Evolutionary conservation across 1,139 yeast species (phyloP).

Genomic region (Protomyces lactucae-debilis): DNA sequence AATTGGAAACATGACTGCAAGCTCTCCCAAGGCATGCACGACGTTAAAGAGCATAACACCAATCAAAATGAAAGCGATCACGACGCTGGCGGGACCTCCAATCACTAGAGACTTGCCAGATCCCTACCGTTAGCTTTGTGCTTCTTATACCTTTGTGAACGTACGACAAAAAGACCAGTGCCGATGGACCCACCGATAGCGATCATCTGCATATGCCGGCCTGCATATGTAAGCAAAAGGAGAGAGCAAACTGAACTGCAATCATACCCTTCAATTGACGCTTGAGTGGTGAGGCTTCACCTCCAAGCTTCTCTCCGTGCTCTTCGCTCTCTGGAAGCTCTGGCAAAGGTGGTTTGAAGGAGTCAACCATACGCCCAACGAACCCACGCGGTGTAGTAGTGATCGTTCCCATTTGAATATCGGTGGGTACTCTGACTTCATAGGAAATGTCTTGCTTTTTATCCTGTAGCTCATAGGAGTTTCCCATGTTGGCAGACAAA

Average conservation of each 20-base stretch:
- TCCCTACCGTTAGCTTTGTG: constrained; percentile 51
- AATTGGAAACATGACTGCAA: constrained; percentile 58
- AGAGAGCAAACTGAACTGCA: no score
- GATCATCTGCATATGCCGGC: constrained; percentile 42
- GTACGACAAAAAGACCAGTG: constrained; percentile 60
- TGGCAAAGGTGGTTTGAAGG: not conserved
- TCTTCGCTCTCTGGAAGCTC: not conserved
- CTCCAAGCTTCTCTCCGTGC: not conserved
- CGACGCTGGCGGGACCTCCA: constrained; percentile 65
- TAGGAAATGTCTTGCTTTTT: no score
- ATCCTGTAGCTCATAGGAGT: no score
- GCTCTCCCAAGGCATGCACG: constrained; percentile 57
- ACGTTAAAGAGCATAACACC: constrained; percentile 50
- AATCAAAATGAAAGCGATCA: constrained; percentile 50
- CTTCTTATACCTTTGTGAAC: constrained; percentile 49
- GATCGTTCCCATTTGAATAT: no score
- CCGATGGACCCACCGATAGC: constrained; percentile 58
- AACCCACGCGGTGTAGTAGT: not conserved
- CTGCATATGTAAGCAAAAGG: not conserved
- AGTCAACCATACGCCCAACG: not conserved
- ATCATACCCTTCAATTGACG: not conserved
- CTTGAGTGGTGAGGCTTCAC: not conserved
- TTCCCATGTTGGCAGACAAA: no score
- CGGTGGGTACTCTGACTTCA: no score
- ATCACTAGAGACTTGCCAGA: constrained; percentile 52